These are phyloP conservation scores for Pseudogymnoascus sp. DNA, from an alignment of 2,329 filamentous ascomycete species.

Conservation along the genomic window DNA sequence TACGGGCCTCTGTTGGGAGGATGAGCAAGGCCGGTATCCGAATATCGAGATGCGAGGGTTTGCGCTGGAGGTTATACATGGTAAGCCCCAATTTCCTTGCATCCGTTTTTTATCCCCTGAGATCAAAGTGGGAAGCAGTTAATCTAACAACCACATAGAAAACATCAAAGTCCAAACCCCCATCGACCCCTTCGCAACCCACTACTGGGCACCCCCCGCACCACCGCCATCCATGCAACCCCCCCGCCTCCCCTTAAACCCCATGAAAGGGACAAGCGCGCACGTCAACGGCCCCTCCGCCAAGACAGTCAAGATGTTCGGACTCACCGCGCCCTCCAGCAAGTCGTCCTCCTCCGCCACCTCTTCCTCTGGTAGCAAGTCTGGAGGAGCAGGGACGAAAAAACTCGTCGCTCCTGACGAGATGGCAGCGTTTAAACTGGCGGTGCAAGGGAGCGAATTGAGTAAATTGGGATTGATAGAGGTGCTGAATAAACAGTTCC, in stretches of 20 bases:
- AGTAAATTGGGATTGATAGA: conserved; percentile 69
- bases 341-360: not conserved
- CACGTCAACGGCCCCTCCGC: conserved; percentile 11
- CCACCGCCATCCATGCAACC: conserved; percentile 24
- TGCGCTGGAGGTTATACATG: conserved; percentile 65
- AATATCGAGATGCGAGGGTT: conserved; percentile 48
- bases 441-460: conserved; percentile 60
- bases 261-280: conserved; percentile 21
- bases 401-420: conserved; percentile 22
- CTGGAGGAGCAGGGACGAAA: conserved; percentile 18
- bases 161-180: conserved; percentile 36
- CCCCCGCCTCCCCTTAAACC: conserved; percentile 27
- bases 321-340: not conserved
- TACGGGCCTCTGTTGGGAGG: conserved; percentile 79
- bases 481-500: conserved; percentile 65
- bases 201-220: conserved; percentile 55
- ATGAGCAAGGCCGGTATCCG: conserved; percentile 38
- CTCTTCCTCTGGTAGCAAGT: not conserved
- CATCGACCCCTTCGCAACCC: conserved; percentile 77
- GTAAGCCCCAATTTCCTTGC: too few species aligned
- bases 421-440: conserved; percentile 48
- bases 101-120: not conserved
- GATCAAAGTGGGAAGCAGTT: too few species aligned
- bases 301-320: conserved; percentile 8
- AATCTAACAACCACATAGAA: conserved; percentile 25